Evolutionary conservation across 2,329 filamentous ascomycete species (phyloP).

Genomic region (Xylaria sp.): DNA sequence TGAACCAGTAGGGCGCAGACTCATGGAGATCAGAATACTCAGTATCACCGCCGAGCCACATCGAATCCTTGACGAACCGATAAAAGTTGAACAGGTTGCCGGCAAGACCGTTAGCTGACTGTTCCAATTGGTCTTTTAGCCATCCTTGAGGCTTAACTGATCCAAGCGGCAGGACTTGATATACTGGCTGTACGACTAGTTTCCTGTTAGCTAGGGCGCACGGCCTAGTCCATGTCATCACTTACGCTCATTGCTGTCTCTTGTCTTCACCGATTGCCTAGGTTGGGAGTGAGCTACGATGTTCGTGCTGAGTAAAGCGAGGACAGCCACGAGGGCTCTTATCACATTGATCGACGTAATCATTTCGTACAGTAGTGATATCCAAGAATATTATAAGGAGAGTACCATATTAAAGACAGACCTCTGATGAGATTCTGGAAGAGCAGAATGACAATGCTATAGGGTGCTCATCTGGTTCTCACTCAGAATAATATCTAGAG

Average conservation of each 20-base stretch:
- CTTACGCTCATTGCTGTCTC: slow-evolving; percentile 31
- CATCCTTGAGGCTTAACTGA: slow-evolving; percentile 48
- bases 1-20: slow-evolving; percentile 68
- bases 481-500: neutral
- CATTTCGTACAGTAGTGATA: slow-evolving; percentile 24
- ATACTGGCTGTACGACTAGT: slow-evolving; percentile 48
- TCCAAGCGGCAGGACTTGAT: slow-evolving; percentile 45
- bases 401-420: neutral
- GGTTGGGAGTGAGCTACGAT: slow-evolving; percentile 27
- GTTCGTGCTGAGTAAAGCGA: slow-evolving; percentile 29
- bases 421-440: neutral
- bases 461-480: slow-evolving; percentile 9
- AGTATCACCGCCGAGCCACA: slow-evolving; percentile 62
- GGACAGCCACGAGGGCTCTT: slow-evolving; percentile 23
- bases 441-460: neutral
- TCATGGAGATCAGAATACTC: slow-evolving; percentile 67
- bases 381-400: neutral
- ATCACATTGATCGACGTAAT: slow-evolving; percentile 9
- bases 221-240: neutral
- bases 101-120: slow-evolving; percentile 45
- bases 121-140: slow-evolving; percentile 46
- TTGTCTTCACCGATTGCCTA: slow-evolving; percentile 9
- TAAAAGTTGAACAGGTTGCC: slow-evolving; percentile 63
- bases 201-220: slow-evolving; percentile 25
- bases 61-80: slow-evolving; percentile 61